phyloP scores from a whole-genome alignment of 306 rosid genomes.

The Vicia sativa region DNA sequence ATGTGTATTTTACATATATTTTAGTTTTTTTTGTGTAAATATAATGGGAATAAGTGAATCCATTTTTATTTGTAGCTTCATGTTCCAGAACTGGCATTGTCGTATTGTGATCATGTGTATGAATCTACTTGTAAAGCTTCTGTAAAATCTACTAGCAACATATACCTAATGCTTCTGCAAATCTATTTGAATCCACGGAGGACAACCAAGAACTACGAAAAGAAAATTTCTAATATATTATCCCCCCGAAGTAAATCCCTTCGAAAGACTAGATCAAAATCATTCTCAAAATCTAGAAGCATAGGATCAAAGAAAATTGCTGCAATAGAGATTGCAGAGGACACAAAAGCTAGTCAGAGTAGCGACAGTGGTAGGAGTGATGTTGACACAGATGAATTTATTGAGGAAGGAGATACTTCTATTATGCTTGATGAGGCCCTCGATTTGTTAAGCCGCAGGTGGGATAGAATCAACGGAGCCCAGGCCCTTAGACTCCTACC shows the following conservation, averaged over 20 bases:
- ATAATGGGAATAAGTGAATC: conserved; percentile 37
- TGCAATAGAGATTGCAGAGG: conserved; percentile 92
- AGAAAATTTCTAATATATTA: conserved; percentile 69
- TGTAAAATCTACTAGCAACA: conserved; percentile 68
- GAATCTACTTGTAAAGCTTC: conserved; percentile 67
- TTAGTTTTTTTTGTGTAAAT: conserved; percentile 22
- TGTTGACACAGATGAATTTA: conserved; percentile 76
- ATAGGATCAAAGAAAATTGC: conserved; percentile 86
- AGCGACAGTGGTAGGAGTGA: conserved; percentile 89
- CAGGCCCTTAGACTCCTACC: conserved; percentile 94
- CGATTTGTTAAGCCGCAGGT: conserved; percentile 85
- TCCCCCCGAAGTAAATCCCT: conserved; percentile 57
- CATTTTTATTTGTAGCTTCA: conserved; percentile 66
- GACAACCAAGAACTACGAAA: conserved; percentile 73
- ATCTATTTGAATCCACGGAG: conserved; percentile 87
- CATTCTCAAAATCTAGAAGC: conserved; percentile 56
- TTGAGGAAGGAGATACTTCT: conserved; percentile 57
- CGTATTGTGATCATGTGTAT: conserved; percentile 88
- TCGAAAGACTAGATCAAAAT: conserved; percentile 53
- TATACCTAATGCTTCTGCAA: conserved; percentile 86
- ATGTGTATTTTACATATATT: conserved; percentile 32
- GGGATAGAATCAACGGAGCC: conserved; percentile 95
- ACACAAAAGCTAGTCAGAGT: conserved; percentile 59
- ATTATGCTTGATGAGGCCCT: conserved; percentile 93
- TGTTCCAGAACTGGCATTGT: conserved; percentile 82